These are phyloP conservation scores for Dictyostelium capitatum DNA, from an alignment of 78 protist genomes.

Conservation along the genomic window DNA sequence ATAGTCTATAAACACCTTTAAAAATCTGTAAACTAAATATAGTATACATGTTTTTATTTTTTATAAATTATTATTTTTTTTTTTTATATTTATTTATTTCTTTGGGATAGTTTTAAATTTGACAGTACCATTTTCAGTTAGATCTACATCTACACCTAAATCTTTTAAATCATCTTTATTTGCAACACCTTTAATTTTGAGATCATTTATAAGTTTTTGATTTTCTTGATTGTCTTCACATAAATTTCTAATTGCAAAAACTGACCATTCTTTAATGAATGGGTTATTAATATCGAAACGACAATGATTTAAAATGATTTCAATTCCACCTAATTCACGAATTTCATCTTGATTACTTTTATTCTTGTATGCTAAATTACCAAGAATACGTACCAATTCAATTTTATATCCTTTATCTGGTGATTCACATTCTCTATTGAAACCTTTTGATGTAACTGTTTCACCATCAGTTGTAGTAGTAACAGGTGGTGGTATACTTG, in stretches of 20 bases:
- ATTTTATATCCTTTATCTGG: slow-evolving; percentile 51
- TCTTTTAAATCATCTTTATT: slow-evolving; percentile 27
- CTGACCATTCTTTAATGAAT: slow-evolving; percentile 71
- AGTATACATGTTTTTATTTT: not conserved
- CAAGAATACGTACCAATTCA: slow-evolving; percentile 60
- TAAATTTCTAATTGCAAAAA: slow-evolving; percentile 69
- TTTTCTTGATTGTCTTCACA: slow-evolving; percentile 61
- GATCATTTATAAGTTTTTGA: slow-evolving; percentile 36
- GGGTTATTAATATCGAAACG: slow-evolving; percentile 54
- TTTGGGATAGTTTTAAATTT: slow-evolving; percentile 46
- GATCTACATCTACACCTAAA: slow-evolving; percentile 36
- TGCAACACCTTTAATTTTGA: slow-evolving; percentile 67
- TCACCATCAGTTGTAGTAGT: not conserved
- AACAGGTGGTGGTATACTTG: not conserved
- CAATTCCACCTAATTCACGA: slow-evolving; percentile 69
- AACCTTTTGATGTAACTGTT: slow-evolving; percentile 6
- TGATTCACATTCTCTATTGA: slow-evolving; percentile 12
- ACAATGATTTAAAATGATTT: slow-evolving; percentile 71
- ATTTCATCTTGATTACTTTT: slow-evolving; percentile 73
- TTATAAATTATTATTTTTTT: not conserved
- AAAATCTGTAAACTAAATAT: not conserved
- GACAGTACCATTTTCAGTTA: slow-evolving; percentile 49
- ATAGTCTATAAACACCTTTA: not conserved
- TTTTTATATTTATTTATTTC: slow-evolving; percentile 26
- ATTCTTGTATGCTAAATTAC: slow-evolving; percentile 51